Conservation (phyloP, 2,329 filamentous ascomycete species). For the Clonostachys rosea region DNA sequence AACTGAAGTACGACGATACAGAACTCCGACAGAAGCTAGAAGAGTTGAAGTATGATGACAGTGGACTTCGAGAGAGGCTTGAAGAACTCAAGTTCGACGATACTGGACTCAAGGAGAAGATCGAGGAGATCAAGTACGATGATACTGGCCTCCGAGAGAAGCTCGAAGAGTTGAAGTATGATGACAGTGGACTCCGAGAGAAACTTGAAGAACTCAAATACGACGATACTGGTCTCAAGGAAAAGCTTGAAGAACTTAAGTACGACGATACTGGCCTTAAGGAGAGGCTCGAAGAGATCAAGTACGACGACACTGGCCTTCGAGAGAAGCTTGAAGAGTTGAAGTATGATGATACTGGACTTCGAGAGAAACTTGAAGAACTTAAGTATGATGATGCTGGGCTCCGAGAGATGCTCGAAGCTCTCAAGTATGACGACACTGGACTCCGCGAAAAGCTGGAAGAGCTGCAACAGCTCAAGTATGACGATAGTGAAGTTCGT, state of each 20-base stretch:
- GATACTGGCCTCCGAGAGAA: conserved; percentile 19
- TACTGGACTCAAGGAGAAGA: conserved; percentile 37
- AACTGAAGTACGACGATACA: conserved; percentile 52
- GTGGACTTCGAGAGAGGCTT: conserved; percentile 13
- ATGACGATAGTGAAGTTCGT: conserved; percentile 13
- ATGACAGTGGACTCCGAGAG: conserved; percentile 32
- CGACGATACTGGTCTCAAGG: conserved; percentile 36
- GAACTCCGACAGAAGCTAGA: conserved; percentile 44
- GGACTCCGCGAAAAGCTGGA: conserved; percentile 17
- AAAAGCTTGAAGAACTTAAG: conserved; percentile 36
- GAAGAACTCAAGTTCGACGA: conserved; percentile 50
- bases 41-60: conserved; percentile 22
- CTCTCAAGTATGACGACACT: conserved; percentile 17
- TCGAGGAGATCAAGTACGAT: conserved; percentile 29
- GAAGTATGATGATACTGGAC: conserved; percentile 13
- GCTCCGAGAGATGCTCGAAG: conserved; percentile 27
- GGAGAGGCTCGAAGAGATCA: conserved; percentile 23
- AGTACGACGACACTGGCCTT: conserved; percentile 47
- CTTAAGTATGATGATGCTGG: conserved; percentile 15
- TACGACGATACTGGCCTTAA: conserved; percentile 24
- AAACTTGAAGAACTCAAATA: conserved; percentile 51
- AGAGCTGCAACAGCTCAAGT: conserved; percentile 25
- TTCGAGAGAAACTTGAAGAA: conserved; percentile 24
- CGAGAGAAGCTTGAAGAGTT: conserved; percentile 43
- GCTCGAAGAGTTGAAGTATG: conserved; percentile 45